Conservation (phyloP, 345 rosid species). For the Bruguiera gymnorhiza region DNA sequence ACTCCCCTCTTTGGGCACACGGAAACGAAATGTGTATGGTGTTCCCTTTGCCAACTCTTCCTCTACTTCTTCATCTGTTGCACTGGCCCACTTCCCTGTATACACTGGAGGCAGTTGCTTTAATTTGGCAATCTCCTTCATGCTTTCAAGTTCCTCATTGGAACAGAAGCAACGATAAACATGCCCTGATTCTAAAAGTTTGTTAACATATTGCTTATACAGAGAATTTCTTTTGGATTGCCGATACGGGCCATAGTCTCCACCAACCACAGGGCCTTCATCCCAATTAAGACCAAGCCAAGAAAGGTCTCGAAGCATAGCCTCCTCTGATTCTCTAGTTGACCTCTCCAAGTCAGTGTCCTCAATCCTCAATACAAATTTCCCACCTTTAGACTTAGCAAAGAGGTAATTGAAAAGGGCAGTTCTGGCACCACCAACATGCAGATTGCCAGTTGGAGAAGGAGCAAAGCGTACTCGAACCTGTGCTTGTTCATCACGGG, state of each 20-base stretch:
- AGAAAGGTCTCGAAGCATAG: conserved; percentile 78
- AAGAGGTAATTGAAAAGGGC: conserved; percentile 94
- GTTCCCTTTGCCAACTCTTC: conserved; percentile 81
- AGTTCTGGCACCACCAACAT: conserved; percentile 96
- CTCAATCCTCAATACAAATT: conserved; percentile 82
- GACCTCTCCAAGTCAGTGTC: conserved; percentile 96
- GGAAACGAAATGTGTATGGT: conserved; percentile 75
- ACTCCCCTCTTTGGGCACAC: conserved; percentile 72
- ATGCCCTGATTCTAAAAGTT: conserved; percentile 77
- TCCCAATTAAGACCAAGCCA: conserved; percentile 97
- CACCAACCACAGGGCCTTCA: conserved; percentile 87
- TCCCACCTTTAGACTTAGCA: conserved; percentile 93
- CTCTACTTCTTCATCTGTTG: conserved; percentile 57
- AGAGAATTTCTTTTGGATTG: conserved; percentile 89
- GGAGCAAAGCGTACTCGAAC: conserved; percentile 97
- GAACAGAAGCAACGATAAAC: conserved; percentile 93
- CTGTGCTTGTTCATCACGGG: conserved; percentile 24
- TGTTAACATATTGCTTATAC: conserved; percentile 70
- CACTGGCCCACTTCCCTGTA: conserved; percentile 81
- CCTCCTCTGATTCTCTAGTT: conserved; percentile 84
- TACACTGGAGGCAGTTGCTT: conserved; percentile 82
- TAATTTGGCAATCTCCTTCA: conserved; percentile 77
- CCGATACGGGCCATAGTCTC: conserved; percentile 81
- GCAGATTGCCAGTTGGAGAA: conserved; percentile 94
- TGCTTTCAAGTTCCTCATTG: conserved; percentile 86